phyloP scores from a whole-genome alignment of 441 rosid genomes.

The Bocquillonia castaneifolia region DNA sequence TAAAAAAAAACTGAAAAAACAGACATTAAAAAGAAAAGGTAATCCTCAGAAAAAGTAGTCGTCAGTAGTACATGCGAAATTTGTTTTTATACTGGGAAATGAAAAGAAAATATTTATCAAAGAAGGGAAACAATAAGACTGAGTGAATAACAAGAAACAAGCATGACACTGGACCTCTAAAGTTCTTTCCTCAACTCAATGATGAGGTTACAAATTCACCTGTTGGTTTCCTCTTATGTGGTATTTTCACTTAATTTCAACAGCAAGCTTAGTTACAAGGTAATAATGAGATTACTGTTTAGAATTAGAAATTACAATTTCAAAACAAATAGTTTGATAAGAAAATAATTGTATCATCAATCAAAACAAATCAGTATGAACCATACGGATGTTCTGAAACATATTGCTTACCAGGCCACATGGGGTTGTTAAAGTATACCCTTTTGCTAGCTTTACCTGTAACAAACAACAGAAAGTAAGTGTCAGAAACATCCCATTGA shows the following conservation, averaged over 20 bases:
- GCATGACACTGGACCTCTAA: background rate
- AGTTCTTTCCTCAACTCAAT: background rate
- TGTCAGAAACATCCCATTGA: background rate
- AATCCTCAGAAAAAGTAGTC: background rate
- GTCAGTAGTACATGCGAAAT: background rate
- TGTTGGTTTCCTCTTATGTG: background rate
- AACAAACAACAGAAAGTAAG: constrained; percentile 10
- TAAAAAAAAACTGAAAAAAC: background rate
- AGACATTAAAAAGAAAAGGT: background rate
- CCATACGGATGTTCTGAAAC: background rate
- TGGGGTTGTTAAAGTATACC: constrained; percentile 84
- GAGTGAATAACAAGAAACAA: background rate
- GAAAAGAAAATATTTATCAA: background rate
- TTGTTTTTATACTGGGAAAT: background rate
- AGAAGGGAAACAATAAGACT: background rate
- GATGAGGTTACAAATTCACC: background rate
- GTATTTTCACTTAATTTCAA: background rate
- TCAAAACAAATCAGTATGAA: background rate
- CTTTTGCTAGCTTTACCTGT: constrained; percentile 49
- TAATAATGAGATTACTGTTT: background rate
- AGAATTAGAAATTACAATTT: background rate
- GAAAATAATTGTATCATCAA: background rate
- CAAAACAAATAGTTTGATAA: background rate
- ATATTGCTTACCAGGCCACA: constrained; percentile 82
- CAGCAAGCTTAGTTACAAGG: background rate